Percentiles rank a stretch among this genome's conserved stretches.
phyloP scores from a whole-genome alignment of 495 filamentous ascomycete species.

The Clohesyomyces aquaticus region DNA sequence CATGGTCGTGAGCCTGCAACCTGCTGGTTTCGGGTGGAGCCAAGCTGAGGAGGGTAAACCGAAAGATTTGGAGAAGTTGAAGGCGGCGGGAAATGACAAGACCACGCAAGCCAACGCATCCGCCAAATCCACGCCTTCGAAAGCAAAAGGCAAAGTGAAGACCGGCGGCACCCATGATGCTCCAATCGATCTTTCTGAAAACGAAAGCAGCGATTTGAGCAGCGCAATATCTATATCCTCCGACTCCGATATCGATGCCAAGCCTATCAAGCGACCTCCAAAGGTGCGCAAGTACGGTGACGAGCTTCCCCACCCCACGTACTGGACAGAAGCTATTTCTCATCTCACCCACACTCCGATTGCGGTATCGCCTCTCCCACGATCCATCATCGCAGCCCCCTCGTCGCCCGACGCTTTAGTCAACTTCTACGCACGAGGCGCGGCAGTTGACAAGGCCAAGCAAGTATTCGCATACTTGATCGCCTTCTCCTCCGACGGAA shows the following conservation, averaged over 20 bases:
- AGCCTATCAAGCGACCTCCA: slow-evolving; percentile 44
- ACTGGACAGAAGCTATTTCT: slow-evolving; percentile 91
- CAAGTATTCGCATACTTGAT: slow-evolving; percentile 93
- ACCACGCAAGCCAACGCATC: background rate
- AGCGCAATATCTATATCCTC: slow-evolving; percentile 31
- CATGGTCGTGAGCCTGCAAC: slow-evolving; percentile 82
- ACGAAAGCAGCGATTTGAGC: slow-evolving; percentile 41
- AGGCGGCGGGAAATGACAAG: too few relatives aligned
- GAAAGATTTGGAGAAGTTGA: slow-evolving; percentile 43
- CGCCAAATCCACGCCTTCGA: background rate
- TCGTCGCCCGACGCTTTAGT: slow-evolving; percentile 68
- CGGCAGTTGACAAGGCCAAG: slow-evolving; percentile 78
- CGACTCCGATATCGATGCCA: slow-evolving; percentile 19
- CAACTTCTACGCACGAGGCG: slow-evolving; percentile 79
- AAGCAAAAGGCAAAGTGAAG: slow-evolving; percentile 2
- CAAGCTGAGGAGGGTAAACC: slow-evolving; percentile 71
- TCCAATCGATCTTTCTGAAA: slow-evolving; percentile 38
- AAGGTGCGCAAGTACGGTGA: slow-evolving; percentile 61
- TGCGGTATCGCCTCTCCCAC: slow-evolving; percentile 54
- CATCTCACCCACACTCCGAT: slow-evolving; percentile 76
- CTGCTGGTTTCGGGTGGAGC: slow-evolving; percentile 88
- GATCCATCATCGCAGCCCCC: slow-evolving; percentile 23
- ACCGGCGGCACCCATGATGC: slow-evolving; percentile 34
- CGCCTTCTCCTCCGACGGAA: slow-evolving; percentile 79
- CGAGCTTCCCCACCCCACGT: slow-evolving; percentile 80